Evolutionary conservation across 805 yeast species (phyloP), one percentile per base, ranked within the genome.

Genomic region (Starmerella geochares): DNA sequence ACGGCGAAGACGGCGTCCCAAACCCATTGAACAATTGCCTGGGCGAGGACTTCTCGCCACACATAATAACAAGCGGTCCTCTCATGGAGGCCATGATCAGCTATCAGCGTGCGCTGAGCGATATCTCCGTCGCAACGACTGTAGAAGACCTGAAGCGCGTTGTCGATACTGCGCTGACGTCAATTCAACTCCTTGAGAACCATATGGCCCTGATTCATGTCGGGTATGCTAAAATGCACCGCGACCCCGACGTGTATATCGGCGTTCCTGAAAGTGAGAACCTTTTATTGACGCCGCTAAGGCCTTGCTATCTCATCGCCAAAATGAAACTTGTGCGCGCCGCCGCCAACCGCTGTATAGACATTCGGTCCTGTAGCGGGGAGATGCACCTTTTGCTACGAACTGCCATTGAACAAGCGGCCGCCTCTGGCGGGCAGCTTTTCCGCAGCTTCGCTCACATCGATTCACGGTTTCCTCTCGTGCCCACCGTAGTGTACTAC

Each of bases 401-500:
- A 3, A 19, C 31, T 14, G 17, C 47, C 27, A 48, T 54, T 9
- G 23, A 42, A 4, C 48, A 50, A 28, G 40, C 46, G 0, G 52
- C 52, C 6, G 47, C 47, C 5, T 24, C 42, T n/a, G 31, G 57
- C 14, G 52, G 51, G 3, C 51, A 51, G 32, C 42, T 60, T 13
- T 47, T 49, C 40, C 46, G 56, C 5, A 41, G 47, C 14, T 50
- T 57, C 25, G 50, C 54, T 13, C 46, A 48, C 37, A 24, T 47
- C 19, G 50, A 52, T 36, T 28, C 45, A 6, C 14, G 28, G 10
- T 13, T 25, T 25, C 47, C 51, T 1, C 38, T 54, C n/a, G 20
- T 51, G 20, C 60, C 58, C 2, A 41, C 54, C 0, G 28, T 32
- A n/a, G 32, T 40, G 29, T 48, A 44, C 40, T 53, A 48, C 42